phyloP scores from a whole-genome alignment of 2,329 filamentous ascomycete species.

The Beauveria varroae region DNA sequence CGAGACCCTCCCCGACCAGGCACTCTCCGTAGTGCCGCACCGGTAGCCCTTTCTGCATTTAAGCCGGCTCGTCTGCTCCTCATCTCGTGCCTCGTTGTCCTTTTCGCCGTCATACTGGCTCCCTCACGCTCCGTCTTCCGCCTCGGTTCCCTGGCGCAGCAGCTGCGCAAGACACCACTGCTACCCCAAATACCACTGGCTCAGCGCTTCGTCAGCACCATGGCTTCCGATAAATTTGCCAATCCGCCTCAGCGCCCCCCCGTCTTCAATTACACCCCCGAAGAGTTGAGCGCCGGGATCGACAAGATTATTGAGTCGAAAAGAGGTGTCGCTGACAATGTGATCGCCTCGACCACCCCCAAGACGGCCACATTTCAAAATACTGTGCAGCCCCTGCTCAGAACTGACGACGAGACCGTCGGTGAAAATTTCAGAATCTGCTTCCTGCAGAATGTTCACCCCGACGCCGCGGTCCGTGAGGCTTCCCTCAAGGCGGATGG shows the following conservation, averaged over 20 bases:
- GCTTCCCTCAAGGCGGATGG: conserved; percentile 71
- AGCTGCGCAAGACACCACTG: conserved; percentile 37
- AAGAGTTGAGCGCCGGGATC: conserved; percentile 59
- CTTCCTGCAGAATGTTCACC: conserved; percentile 75
- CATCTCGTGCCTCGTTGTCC: conserved; percentile 46
- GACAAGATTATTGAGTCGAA: conserved; percentile 57
- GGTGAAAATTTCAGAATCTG: conserved; percentile 59
- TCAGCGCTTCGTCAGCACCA: conserved; percentile 41
- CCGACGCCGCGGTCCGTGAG: conserved; percentile 59
- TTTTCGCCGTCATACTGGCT: conserved; percentile 61
- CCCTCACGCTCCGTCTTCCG: conserved; percentile 51
- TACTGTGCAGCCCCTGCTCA: conserved; percentile 59
- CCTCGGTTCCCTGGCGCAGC: conserved; percentile 49
- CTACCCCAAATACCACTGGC: conserved; percentile 20
- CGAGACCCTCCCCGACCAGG: neutral
- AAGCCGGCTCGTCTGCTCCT: conserved; percentile 30
- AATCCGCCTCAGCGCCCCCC: conserved; percentile 72
- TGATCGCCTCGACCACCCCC: conserved; percentile 53
- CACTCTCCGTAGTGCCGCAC: conserved; percentile 11
- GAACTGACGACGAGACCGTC: conserved; percentile 60
- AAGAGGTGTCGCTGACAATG: conserved; percentile 56
- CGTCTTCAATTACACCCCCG: conserved; percentile 66
- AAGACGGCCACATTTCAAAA: conserved; percentile 46
- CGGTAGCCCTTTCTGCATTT: conserved; percentile 12
- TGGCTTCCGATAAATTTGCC: conserved; percentile 61